A percentile compares a stretch with the other conserved stretches of the same genome.
These are phyloP conservation scores for Anisodus acutangulus DNA, from an alignment of 257 asterid genomes.

Conservation along the genomic window DNA sequence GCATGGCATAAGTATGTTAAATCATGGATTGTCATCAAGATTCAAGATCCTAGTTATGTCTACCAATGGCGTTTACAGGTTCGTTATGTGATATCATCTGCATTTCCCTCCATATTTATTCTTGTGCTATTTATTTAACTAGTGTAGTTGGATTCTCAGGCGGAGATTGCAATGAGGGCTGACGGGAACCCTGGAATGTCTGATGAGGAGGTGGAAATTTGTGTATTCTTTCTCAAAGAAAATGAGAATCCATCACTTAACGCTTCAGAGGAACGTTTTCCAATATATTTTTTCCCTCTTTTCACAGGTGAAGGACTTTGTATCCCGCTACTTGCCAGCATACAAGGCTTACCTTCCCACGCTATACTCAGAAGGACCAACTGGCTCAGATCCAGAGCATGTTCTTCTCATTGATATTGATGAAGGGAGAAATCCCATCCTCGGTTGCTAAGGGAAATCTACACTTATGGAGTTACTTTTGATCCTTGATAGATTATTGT, in stretches of 20 bases:
- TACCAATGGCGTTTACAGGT: constrained; percentile 97
- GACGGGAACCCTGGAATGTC: constrained; percentile 88
- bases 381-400: constrained; percentile 76
- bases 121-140: constrained; percentile 29
- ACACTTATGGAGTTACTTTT: neutral
- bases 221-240: neutral
- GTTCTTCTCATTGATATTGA: constrained; percentile 73
- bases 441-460: constrained; percentile 51
- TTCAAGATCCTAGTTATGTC: constrained; percentile 81
- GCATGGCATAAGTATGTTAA: constrained; percentile 91
- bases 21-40: constrained; percentile 94
- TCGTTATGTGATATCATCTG: constrained; percentile 25
- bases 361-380: constrained; percentile 93
- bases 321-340: constrained; percentile 90
- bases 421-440: constrained; percentile 94
- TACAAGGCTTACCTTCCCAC: constrained; percentile 97
- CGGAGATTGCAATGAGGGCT: constrained; percentile 90
- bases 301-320: constrained; percentile 82
- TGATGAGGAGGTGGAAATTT: constrained; percentile 72
- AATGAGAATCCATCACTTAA: neutral
- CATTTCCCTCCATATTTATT: neutral
- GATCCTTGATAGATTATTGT: neutral
- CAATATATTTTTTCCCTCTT: neutral
- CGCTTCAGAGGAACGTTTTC: neutral
- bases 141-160: constrained; percentile 52